Evolutionary conservation across 805 yeast genomes (phyloP).

Genomic region (Ogataea parapolymorpha): DNA sequence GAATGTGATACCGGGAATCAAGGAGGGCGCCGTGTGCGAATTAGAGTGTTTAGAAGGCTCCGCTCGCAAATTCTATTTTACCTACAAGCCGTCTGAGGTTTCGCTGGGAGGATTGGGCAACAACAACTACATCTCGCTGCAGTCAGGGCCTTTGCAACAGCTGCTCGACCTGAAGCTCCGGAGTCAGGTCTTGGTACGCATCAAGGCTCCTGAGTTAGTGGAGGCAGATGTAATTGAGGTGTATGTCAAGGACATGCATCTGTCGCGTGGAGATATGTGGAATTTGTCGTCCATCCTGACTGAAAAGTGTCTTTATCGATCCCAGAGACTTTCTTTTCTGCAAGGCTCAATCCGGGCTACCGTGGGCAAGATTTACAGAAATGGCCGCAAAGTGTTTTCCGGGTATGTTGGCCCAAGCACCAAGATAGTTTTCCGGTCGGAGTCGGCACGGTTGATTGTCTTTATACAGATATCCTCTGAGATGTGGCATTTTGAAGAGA

Average conservation of each 20-base stretch:
- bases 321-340: slow-evolving; percentile 62
- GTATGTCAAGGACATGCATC: slow-evolving; percentile 70
- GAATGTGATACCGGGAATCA: slow-evolving; percentile 54
- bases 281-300: slow-evolving; percentile 58
- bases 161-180: slow-evolving; percentile 65
- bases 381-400: slow-evolving; percentile 68
- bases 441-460: slow-evolving; percentile 79
- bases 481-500: slow-evolving; percentile 98
- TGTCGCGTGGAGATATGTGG: slow-evolving; percentile 95
- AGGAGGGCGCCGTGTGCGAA: slow-evolving; percentile 77
- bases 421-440: slow-evolving; percentile 82
- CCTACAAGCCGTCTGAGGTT: slow-evolving; percentile 32
- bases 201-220: slow-evolving; percentile 42
- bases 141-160: slow-evolving; percentile 57
- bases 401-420: slow-evolving; percentile 75
- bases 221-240: slow-evolving; percentile 82
- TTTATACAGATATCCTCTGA: slow-evolving; percentile 88
- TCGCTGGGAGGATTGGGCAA: slow-evolving; percentile 10
- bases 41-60: slow-evolving; percentile 43
- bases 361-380: slow-evolving; percentile 59
- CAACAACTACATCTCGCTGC: slow-evolving; percentile 48
- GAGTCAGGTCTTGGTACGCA: slow-evolving; percentile 57
- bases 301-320: slow-evolving; percentile 61
- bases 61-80: slow-evolving; percentile 41
- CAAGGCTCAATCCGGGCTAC: slow-evolving; percentile 58